phyloP scores from a whole-genome alignment of 176 grass and related monocot genomes.

The Elymus sibiricus region DNA sequence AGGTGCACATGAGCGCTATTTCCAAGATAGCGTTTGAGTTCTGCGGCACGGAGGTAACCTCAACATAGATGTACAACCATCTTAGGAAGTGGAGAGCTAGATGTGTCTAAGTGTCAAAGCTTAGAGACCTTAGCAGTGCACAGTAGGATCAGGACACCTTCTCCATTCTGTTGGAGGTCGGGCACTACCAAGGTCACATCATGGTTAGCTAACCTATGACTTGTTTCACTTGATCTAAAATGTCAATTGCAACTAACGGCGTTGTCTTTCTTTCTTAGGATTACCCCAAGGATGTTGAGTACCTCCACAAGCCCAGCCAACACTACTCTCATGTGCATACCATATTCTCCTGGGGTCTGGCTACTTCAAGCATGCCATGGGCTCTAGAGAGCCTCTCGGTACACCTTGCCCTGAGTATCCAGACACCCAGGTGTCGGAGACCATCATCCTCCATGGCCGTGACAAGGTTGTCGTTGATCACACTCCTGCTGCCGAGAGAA shows the following conservation, averaged over 20 bases:
- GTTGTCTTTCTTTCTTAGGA: background rate
- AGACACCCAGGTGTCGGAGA: no score
- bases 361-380: background rate
- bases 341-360: background rate
- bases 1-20: background rate
- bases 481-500: no score
- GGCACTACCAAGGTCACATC: background rate
- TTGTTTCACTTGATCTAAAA: background rate
- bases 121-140: background rate
- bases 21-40: background rate
- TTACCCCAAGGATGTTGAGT: background rate
- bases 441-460: no score
- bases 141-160: background rate
- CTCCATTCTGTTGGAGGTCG: background rate
- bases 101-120: background rate
- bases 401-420: background rate
- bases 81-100: background rate
- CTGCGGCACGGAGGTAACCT: background rate
- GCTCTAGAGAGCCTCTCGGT: background rate
- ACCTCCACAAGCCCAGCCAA: background rate
- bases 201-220: background rate
- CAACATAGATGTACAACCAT: background rate
- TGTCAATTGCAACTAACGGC: background rate
- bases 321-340: background rate
- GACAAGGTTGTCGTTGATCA: no score